phyloP scores from a whole-genome alignment of 768 basidiomycete genomes.

The Pleurotus tuoliensis region DNA sequence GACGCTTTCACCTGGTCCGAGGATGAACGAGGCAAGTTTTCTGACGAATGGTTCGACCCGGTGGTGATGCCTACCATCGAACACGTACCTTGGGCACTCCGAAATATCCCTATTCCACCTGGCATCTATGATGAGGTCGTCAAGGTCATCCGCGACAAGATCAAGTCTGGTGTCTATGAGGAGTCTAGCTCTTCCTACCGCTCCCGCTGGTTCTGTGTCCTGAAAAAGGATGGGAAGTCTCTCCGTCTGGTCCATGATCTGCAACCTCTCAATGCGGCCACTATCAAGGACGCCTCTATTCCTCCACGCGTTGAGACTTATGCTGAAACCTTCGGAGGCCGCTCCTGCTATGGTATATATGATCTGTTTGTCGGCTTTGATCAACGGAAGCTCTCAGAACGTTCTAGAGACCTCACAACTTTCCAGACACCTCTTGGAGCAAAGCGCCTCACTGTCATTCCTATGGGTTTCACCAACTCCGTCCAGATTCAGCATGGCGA shows the following conservation, averaged over 20 bases:
- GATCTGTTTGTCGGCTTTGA: constrained; percentile 36
- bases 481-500: constrained; percentile 37
- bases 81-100: not conserved
- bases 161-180: constrained; percentile 36
- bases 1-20: constrained; percentile 24
- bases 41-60: not conserved
- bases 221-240: too few species aligned
- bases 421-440: constrained; percentile 34
- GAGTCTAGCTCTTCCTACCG: constrained; percentile 33
- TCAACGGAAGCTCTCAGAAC: constrained; percentile 15
- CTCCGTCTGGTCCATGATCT: too few species aligned
- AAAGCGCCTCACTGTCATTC: constrained; percentile 24
- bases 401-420: constrained; percentile 33
- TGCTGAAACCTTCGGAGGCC: constrained; percentile 29
- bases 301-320: constrained; percentile 25
- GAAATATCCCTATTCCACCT: constrained; percentile 10
- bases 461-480: constrained; percentile 37
- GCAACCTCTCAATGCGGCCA: constrained; percentile 13
- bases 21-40: constrained; percentile 16
- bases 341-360: constrained; percentile 24
- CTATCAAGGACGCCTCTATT: constrained; percentile 11
- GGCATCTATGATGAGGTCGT: constrained; percentile 27
- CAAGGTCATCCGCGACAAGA: constrained; percentile 27
- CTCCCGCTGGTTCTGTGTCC: constrained; percentile 18
- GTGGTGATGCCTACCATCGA: not conserved